Percentiles rank a stretch among this genome's conserved stretches.
Evolutionary conservation across 805 yeast species (phyloP).

Genomic region (Wickerhamomyces canadensis): DNA sequence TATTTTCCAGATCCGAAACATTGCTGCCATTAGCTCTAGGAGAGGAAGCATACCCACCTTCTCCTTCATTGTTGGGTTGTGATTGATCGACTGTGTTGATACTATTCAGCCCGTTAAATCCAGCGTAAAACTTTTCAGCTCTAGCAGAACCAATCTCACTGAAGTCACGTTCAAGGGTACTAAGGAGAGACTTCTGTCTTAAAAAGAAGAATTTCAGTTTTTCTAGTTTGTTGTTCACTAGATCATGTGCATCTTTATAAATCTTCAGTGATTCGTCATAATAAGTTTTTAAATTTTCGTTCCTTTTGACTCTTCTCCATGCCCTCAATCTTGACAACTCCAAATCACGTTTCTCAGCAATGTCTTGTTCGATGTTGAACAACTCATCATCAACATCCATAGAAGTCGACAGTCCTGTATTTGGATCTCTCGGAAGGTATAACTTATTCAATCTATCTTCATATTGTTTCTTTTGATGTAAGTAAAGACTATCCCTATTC

Average conservation of each 20-base stretch:
- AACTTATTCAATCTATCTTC: slow-evolving; percentile 1
- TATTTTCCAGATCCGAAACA: slow-evolving; percentile 2
- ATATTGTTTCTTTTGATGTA: slow-evolving; percentile 3
- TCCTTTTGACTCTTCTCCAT: slow-evolving; percentile 21
- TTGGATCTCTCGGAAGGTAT: slow-evolving; percentile 3
- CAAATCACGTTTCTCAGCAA: slow-evolving; percentile 29
- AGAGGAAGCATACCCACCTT: no score
- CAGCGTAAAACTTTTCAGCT: slow-evolving; percentile 27
- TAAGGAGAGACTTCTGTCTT: slow-evolving; percentile 24
- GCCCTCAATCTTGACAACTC: slow-evolving; percentile 25
- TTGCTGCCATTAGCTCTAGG: no score
- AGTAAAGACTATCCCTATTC: slow-evolving; percentile 7
- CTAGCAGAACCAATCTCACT: slow-evolving; percentile 25
- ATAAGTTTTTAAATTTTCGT: slow-evolving; percentile 21
- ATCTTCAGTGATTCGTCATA: slow-evolving; percentile 22
- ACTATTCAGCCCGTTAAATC: slow-evolving; percentile 7
- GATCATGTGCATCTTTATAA: slow-evolving; percentile 22
- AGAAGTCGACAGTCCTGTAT: slow-evolving; percentile 3
- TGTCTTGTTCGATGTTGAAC: slow-evolving; percentile 22
- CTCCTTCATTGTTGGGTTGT: no score
- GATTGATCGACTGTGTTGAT: no score
- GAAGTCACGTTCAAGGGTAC: slow-evolving; percentile 21
- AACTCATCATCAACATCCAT: slow-evolving; percentile 5
- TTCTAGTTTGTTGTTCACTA: slow-evolving; percentile 24
- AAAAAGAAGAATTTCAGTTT: slow-evolving; percentile 28